A percentile compares a stretch with the other conserved stretches of the same genome.
phyloP scores from a whole-genome alignment of 768 basidiomycete species.

The Kondoa subrosea region DNA sequence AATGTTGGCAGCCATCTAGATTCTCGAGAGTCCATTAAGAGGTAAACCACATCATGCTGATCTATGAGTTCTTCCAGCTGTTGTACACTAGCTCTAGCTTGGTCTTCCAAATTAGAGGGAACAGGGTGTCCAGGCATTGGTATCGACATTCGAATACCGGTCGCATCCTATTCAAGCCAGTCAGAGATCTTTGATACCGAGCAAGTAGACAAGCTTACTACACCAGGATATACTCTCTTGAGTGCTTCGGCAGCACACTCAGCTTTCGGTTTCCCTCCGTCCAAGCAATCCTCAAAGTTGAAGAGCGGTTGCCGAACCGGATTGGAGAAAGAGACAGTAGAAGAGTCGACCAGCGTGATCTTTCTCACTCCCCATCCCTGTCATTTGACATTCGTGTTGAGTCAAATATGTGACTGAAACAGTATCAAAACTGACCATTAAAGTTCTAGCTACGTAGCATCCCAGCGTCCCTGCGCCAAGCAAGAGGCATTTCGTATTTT shows the following conservation, averaged over 20 bases:
- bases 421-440: constrained; percentile 50
- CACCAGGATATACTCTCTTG: constrained; percentile 78
- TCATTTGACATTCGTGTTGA: background rate
- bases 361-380: constrained; percentile 92
- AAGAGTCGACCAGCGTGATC: constrained; percentile 83
- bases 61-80: constrained; percentile 62
- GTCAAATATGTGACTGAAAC: background rate
- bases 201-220: constrained; percentile 42
- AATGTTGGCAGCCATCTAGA: constrained; percentile 92
- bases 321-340: constrained; percentile 85
- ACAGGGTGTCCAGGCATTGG: constrained; percentile 98
- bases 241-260: constrained; percentile 69
- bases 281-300: constrained; percentile 78
- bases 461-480: constrained; percentile 92
- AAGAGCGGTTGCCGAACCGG: constrained; percentile 94
- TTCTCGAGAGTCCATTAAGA: constrained; percentile 97
- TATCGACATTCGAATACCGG: constrained; percentile 58
- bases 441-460: constrained; percentile 78
- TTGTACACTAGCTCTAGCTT: constrained; percentile 50
- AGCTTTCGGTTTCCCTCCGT: constrained; percentile 87
- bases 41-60: constrained; percentile 72
- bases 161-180: constrained; percentile 47
- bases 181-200: background rate
- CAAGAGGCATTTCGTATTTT: constrained; percentile 58
- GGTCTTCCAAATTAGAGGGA: constrained; percentile 41